Evolutionary conservation across 257 asterid genomes (phyloP).

Genomic region (Nicotiana tomentosiformis): DNA sequence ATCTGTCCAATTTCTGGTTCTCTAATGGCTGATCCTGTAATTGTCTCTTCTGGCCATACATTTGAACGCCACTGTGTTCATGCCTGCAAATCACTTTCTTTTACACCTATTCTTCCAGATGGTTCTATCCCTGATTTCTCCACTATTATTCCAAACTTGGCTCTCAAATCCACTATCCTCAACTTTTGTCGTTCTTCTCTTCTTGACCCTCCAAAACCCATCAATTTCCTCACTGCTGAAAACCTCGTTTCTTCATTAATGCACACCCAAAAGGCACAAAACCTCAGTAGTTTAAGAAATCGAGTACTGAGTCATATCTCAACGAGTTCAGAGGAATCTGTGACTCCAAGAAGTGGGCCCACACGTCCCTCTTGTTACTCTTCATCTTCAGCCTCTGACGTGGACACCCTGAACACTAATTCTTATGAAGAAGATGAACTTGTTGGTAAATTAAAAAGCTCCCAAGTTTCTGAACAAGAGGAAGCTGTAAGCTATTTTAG

Average conservation of each 20-base stretch:
- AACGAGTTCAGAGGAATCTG: conserved; percentile 58
- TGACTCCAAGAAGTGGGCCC: conserved; percentile 24
- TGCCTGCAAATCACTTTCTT: conserved; percentile 67
- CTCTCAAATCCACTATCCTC: conserved; percentile 66
- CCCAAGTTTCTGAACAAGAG: conserved; percentile 67
- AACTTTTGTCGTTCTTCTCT: conserved; percentile 55
- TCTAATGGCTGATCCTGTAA: conserved; percentile 89
- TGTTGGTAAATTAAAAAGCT: conserved; percentile 40
- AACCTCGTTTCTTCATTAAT: conserved; percentile 39
- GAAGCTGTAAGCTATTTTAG: conserved; percentile 59
- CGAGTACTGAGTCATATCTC: conserved; percentile 42
- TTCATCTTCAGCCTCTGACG: conserved; percentile 55
- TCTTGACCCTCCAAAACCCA: conserved; percentile 49
- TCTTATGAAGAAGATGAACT: conserved; percentile 53
- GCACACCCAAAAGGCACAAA: not conserved
- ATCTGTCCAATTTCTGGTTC: conserved; percentile 64
- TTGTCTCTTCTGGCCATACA: conserved; percentile 79
- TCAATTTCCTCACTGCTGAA: conserved; percentile 56
- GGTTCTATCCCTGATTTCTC: conserved; percentile 58
- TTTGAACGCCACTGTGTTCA: conserved; percentile 71
- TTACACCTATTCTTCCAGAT: conserved; percentile 47
- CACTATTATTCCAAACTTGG: conserved; percentile 74
- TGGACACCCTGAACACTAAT: conserved; percentile 28
- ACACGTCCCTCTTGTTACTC: conserved; percentile 47
- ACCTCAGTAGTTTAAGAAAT: not conserved